phyloP scores from a whole-genome alignment of 768 basidiomycete species.

The Hirschioporus abietinus region DNA sequence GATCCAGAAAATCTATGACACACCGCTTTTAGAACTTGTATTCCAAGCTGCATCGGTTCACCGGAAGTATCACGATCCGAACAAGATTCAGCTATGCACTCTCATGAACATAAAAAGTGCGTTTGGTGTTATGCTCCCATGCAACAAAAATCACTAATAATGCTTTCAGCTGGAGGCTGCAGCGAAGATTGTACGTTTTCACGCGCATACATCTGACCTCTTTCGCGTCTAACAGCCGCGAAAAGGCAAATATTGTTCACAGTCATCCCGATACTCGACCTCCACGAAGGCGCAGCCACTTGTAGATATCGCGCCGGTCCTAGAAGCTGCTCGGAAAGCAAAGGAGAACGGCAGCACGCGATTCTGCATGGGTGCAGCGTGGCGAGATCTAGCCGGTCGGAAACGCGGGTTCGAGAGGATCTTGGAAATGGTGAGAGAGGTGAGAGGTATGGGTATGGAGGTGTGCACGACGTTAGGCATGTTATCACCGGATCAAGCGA shows the following conservation, averaged over 20 bases:
- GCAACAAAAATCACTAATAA: constrained; percentile 14
- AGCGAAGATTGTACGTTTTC: constrained; percentile 82
- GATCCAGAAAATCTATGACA: constrained; percentile 81
- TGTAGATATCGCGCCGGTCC: constrained; percentile 85
- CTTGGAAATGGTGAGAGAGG: constrained; percentile 83
- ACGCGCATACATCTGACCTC: constrained; percentile 1
- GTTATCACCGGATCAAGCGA: constrained; percentile 90
- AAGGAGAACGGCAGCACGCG: constrained; percentile 96
- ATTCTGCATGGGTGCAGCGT: constrained; percentile 99
- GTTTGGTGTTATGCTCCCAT: constrained; percentile 31
- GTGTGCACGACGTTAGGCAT: constrained; percentile 99
- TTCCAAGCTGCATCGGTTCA: constrained; percentile 84
- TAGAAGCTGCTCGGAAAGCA: constrained; percentile 88
- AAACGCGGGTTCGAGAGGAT: constrained; percentile 94
- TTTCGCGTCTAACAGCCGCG: constrained; percentile 8
- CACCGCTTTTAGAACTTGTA: constrained; percentile 82
- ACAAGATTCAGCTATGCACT: constrained; percentile 92
- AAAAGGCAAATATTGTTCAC: constrained; percentile 93
- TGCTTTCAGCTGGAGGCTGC: constrained; percentile 78
- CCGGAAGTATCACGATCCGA: constrained; percentile 79
- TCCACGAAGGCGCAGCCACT: constrained; percentile 84
- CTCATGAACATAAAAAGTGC: constrained; percentile 98
- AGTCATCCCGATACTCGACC: constrained; percentile 90
- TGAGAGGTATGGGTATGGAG: constrained; percentile 97
- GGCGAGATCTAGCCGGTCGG: constrained; percentile 90